These are phyloP conservation scores for Phytophthora melonis DNA, from an alignment of 352 stramenopile species.

Conservation along the genomic window DNA sequence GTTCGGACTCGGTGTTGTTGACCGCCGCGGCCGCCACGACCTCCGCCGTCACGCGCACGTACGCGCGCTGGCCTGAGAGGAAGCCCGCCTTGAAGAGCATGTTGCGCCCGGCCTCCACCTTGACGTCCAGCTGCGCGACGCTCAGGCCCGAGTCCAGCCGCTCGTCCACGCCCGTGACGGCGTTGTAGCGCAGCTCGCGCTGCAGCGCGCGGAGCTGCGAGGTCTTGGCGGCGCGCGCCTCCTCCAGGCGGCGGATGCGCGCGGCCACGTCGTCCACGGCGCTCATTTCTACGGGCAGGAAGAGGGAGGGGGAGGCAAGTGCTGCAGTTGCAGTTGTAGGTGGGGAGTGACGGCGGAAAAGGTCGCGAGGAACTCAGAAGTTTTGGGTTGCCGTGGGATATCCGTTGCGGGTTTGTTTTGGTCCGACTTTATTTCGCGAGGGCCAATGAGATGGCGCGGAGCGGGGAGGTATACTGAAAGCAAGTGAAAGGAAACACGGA, in stretches of 20 bases:
- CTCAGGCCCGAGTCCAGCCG: conserved; percentile 50
- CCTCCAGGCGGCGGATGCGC: conserved; percentile 63
- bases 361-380: conserved; percentile 9
- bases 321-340: neutral
- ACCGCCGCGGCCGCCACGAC: conserved; percentile 22
- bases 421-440: conserved; percentile 20
- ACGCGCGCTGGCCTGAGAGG: conserved; percentile 55
- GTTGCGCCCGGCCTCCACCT: conserved; percentile 51
- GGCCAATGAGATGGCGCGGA: neutral
- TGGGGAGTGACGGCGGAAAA: conserved; percentile 6
- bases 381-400: no score
- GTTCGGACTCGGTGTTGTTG: conserved; percentile 1
- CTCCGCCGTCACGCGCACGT: conserved; percentile 62
- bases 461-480: no score
- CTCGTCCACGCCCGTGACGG: conserved; percentile 58
- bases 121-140: conserved; percentile 56
- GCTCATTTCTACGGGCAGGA: conserved; percentile 46
- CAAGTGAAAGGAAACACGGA: no score
- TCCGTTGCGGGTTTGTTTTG: no score
- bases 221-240: conserved; percentile 50
- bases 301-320: neutral
- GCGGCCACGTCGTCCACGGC: conserved; percentile 73
- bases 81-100: conserved; percentile 60
- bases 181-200: conserved; percentile 60
- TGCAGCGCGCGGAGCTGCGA: conserved; percentile 56